Base-by-base conservation (phyloP, 805 yeast genomes). In the Saturnispora ahearnii region DNA sequence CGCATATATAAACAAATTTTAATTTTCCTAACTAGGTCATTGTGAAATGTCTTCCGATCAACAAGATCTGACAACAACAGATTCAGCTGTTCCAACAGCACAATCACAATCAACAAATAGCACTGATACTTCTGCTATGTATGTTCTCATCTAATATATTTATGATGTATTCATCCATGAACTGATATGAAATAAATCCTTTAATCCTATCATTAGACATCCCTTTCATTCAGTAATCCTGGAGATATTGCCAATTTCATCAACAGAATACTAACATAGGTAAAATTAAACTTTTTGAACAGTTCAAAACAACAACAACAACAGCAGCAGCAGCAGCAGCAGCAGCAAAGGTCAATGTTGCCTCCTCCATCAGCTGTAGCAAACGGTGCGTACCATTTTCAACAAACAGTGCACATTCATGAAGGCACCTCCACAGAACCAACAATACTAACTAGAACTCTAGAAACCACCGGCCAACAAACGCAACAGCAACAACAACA, bases 311-410 rank as follows among this genome's bases (percentile, higher is more conserved):
- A 34, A 18, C 10, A 11, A 12, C 37, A 36, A 4, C 48, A 21
- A 9, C 56, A 41, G 18, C 52, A 53, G 31, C 49, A 48, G 12
- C 49, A 36, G 6, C 48, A 21, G 12, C 56, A 41, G 18, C 52
- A 53, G 31, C 49, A 48, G 12, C 49, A 41, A 28, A 41, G 41
- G 9, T 44, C 55, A n/a, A 44, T 50, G 34, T 42, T 51, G 18
- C 58, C 57, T 21, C 55, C 57, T 8, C 52, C 56, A 3, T 33
- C 46, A 5, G 22, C 53, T n/a, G 47, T 54, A n/a, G 46, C 41
- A 36, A 54, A 46, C 36, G 50, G 51, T 49, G 51, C 18, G 56
- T 55, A 32, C 32, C 38, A 40, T 18, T 46, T 46, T 24, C 41
- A 29, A 15, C 49, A 46, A 46, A 46, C 49, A 5, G 49, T 46